Base-by-base conservation (phyloP, 2,329 filamentous ascomycete genomes). In the Trichoderma breve region DNA sequence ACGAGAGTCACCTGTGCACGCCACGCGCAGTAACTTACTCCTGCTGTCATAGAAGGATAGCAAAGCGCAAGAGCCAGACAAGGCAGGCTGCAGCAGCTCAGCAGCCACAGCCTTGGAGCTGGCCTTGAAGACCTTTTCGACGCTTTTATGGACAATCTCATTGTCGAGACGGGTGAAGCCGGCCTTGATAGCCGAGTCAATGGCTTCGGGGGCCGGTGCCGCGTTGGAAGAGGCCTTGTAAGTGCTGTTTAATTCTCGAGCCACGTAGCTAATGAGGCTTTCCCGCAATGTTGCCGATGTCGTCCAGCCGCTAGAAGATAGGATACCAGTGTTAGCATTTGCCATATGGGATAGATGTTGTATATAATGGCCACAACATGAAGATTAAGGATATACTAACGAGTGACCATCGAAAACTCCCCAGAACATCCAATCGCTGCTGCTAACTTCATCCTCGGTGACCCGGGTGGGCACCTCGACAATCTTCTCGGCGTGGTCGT, bases 401-500 rank as follows among this genome's bases (percentile, higher is more conserved):
- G 93, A 93, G 82, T 99, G 96, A 0, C 96, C 96, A 79, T 99
- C 96, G 81, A 98, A 99, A 21, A 99, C 95, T 72, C 95, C 96
- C 96, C 97, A 99, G 81, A 99, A 99, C 94, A 98, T 98, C 96
- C 96, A 99, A 82, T 99, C 97, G 73, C 89, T 93, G 72, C 86
- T 90, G 21, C 87, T 86, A 47, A 28, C 63, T 57, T 73, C 51
- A 14, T 86, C 80, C 28, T 77, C 78, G 39, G 74, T 77, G 82
- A 79, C 87, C 83, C 77, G 87, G 68, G 87, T 87, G 5, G 93
- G 92, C 9, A 98, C 90, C 81, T 98, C 93, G 61, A 99, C 94
- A 78, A 98, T 98, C 87, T 97, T 97, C 84, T 99, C 96, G 67
- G 95, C 93, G 79, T 99, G 96, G 79, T 99, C 97, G 79, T 99